Evolutionary conservation across 805 yeast genomes (phyloP).

Genomic region (Myxozyma mucilagina): DNA sequence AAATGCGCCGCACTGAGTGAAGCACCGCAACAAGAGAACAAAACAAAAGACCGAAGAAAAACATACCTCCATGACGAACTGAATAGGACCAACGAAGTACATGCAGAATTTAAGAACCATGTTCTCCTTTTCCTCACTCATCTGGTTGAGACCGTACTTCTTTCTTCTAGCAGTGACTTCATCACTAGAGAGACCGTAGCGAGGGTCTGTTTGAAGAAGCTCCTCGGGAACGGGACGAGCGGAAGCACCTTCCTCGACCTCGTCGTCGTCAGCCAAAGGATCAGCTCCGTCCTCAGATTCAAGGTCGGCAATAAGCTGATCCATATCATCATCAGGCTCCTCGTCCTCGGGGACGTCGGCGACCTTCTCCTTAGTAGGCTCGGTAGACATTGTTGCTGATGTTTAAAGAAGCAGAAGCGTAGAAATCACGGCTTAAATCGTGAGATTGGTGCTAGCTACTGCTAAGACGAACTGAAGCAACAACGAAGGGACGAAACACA

Average conservation of each 20-base stretch:
- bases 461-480: conserved; percentile 1
- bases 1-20: not conserved
- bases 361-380: conserved; percentile 40
- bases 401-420: not conserved
- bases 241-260: conserved; percentile 52
- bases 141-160: conserved; percentile 86
- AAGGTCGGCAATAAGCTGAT: conserved; percentile 58
- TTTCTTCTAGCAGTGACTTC: conserved; percentile 82
- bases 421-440: not conserved
- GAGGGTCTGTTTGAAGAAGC: conserved; percentile 77
- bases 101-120: conserved; percentile 72
- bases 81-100: conserved; percentile 94
- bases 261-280: conserved; percentile 43
- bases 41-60: not conserved
- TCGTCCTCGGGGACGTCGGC: conserved; percentile 58
- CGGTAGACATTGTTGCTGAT: conserved; percentile 28
- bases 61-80: conserved; percentile 80
- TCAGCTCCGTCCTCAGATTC: conserved; percentile 62
- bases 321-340: conserved; percentile 70
- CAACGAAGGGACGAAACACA: conserved; percentile 4
- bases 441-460: conserved; percentile 8
- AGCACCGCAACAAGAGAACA: not conserved
- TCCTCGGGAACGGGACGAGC: conserved; percentile 85
- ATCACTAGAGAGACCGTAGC: conserved; percentile 71
- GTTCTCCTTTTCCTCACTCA: conserved; percentile 87